Percentiles rank a stretch among this genome's conserved stretches.
These are phyloP conservation scores for Cyclotella choctawhatcheeana DNA, from an alignment of 108 stramenopile genomes.

Conservation along the genomic window DNA sequence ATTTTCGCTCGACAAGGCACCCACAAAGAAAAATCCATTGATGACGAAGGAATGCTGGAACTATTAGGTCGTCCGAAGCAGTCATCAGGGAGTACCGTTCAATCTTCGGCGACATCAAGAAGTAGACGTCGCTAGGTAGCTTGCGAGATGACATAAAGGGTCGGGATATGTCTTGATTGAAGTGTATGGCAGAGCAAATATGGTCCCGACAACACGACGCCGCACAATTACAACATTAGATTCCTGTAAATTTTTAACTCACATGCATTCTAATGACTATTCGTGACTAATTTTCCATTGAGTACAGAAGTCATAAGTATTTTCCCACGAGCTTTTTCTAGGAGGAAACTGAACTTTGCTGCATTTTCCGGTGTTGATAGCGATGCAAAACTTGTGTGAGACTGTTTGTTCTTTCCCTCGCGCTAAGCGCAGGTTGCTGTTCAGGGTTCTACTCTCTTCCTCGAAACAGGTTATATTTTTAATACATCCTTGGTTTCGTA, in stretches of 20 bases:
- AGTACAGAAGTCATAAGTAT: neutral
- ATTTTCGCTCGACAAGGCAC: neutral
- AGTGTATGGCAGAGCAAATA: no score
- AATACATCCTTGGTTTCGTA: conserved; percentile 46
- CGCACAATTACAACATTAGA: no score
- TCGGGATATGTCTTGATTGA: no score
- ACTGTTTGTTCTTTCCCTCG: conserved; percentile 28
- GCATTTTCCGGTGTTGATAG: conserved; percentile 53
- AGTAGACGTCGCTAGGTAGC: neutral
- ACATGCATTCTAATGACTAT: no score
- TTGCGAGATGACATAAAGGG: no score
- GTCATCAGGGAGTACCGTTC: neutral
- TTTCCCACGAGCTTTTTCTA: neutral
- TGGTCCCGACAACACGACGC: no score
- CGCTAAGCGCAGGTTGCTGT: conserved; percentile 42
- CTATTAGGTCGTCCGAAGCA: neutral
- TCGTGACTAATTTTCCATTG: neutral
- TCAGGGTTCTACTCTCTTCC: conserved; percentile 34
- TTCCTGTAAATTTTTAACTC: no score
- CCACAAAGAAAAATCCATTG: neutral
- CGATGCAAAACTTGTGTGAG: conserved; percentile 54
- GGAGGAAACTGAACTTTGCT: neutral
- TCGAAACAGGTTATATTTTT: conserved; percentile 37
- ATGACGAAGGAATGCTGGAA: neutral
- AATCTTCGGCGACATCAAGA: neutral